Base-by-base conservation (phyloP, 2,329 filamentous ascomycete genomes). In the Beauveria australis region DNA sequence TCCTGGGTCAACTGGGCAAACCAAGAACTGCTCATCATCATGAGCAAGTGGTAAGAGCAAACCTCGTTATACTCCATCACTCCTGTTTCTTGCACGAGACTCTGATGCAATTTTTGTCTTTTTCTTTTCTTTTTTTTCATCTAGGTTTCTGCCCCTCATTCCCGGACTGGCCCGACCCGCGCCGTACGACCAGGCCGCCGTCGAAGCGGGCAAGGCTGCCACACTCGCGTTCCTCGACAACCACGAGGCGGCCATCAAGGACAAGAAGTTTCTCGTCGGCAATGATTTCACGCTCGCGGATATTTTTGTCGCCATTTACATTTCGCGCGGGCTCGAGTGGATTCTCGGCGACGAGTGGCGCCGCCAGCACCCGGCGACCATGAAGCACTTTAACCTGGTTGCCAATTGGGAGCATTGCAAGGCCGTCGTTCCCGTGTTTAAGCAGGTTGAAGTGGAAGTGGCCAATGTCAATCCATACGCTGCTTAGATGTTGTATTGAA, bases 1-100 rank as follows among this genome's bases (percentile, higher is more conserved):
- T 59, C 56, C 30, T 59, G 56, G 56, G 47, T 59, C n/a, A 59
- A 47, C 22, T 59, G 47, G 56, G 56, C 56, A 4, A 59, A 59
- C 47, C 46, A 51, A 18, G 56, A 59, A 24, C n/a, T 59, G 22
- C 56, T 59, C 47, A 14, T 59, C 30, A 52, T 52, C 47, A 49
- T 59, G 56, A 49, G 43, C 56, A 59, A 59, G 24, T 59, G 56
- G 56, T 57, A 14, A 22, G 41, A 12, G 16, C 9, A 16, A 6
- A 6, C n/a, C 28, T 12, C 24, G 14, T 3, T 0, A 33, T 14
- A 14, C 30, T 33, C 5, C 12, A 14, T 37, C 12, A 14, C 12
- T 14, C 5, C 12, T 33, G 9, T 5, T 10, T 1, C 8, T 5
- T 30, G 30, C 1, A 30, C 10, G 9, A 14, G 12, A 14, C 33